Conservation (phyloP, 2,329 filamentous ascomycete genomes). For the Sporothrix globosa region DNA sequence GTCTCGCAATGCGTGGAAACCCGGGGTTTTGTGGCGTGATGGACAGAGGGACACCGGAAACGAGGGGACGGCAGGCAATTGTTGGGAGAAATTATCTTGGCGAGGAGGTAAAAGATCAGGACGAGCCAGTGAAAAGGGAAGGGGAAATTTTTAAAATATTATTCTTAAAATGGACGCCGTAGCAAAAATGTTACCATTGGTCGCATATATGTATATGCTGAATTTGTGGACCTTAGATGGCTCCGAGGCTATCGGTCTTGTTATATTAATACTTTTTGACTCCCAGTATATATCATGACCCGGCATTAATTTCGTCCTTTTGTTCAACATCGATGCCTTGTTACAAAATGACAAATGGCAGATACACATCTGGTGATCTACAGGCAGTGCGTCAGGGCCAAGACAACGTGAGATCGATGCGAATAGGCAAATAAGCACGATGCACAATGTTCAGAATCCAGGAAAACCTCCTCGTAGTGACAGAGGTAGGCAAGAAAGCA, state of each 20-base stretch:
- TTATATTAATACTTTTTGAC: too few species aligned
- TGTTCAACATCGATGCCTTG: neutral
- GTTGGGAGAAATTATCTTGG: neutral
- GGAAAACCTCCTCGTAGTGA: neutral
- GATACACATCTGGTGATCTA: neutral
- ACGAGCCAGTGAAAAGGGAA: too few species aligned
- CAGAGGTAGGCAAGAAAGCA: neutral
- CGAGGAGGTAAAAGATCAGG: neutral
- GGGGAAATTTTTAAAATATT: too few species aligned
- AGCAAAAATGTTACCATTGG: too few species aligned
- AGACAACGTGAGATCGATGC: neutral
- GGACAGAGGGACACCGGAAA: neutral
- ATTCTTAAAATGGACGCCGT: too few species aligned
- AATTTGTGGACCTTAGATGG: too few species aligned
- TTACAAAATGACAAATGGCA: conserved; percentile 9
- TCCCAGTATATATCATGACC: too few species aligned
- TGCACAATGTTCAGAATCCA: neutral
- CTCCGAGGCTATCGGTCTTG: too few species aligned
- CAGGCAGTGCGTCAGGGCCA: neutral
- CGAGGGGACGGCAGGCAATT: conserved; percentile 5
- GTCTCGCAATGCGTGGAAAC: conserved; percentile 29
- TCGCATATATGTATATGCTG: too few species aligned
- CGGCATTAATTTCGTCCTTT: neutral
- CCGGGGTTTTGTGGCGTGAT: conserved; percentile 24
- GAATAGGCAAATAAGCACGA: neutral